These are phyloP conservation scores for Pulveroboletus sp. DNA, from an alignment of 768 basidiomycete genomes.

Conservation along the genomic window DNA sequence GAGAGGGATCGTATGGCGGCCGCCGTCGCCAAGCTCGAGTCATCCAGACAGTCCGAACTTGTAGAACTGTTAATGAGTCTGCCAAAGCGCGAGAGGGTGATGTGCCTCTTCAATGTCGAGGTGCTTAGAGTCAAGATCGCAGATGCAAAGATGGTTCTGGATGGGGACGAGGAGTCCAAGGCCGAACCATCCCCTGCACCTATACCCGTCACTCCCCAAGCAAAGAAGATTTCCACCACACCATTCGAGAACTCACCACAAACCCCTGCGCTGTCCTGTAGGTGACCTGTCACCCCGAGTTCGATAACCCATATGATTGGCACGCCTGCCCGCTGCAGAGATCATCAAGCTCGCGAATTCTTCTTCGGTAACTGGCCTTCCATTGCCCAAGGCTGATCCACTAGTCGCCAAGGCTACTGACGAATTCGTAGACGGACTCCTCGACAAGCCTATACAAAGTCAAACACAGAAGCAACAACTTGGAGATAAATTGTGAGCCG, in stretches of 20 bases:
- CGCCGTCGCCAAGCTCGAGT: constrained; percentile 64
- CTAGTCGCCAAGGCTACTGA: constrained; percentile 65
- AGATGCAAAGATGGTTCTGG: constrained; percentile 79
- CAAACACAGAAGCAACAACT: constrained; percentile 74
- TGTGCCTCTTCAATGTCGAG: constrained; percentile 88
- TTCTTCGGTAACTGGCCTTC: constrained; percentile 44
- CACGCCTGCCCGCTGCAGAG: constrained; percentile 69
- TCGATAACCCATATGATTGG: constrained; percentile 58
- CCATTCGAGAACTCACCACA: constrained; percentile 51
- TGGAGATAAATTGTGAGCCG: constrained; percentile 70
- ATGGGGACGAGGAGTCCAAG: constrained; percentile 47
- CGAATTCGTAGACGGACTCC: constrained; percentile 61
- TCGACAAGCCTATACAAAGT: constrained; percentile 52
- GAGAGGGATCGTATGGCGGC: constrained; percentile 73
- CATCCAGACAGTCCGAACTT: constrained; percentile 55
- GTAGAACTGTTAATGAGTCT: constrained; percentile 81
- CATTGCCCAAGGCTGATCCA: constrained; percentile 67
- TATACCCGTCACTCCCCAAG: constrained; percentile 56
- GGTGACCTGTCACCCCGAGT: constrained; percentile 61
- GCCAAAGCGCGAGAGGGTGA: constrained; percentile 81
- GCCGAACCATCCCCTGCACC: constrained; percentile 29
- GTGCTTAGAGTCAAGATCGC: constrained; percentile 71
- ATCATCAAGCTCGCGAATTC: constrained; percentile 64
- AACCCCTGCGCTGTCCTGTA: constrained; percentile 72
- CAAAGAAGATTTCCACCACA: constrained; percentile 47